Evolutionary conservation across 495 filamentous ascomycete genomes (phyloP).

Genomic region (Ascodesmis nigricans): DNA sequence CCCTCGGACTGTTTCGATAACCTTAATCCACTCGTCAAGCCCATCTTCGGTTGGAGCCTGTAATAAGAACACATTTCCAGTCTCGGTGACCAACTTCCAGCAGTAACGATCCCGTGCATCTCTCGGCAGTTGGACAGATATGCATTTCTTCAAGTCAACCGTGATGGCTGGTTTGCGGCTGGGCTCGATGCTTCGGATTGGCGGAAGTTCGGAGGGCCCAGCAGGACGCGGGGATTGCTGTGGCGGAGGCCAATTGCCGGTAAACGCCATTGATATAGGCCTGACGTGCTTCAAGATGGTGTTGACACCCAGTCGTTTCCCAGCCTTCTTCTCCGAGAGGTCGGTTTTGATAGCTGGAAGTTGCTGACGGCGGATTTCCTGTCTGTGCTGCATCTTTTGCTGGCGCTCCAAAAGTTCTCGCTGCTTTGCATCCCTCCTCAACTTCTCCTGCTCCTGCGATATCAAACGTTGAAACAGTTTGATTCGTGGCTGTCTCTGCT

Average conservation of each 20-base stretch:
- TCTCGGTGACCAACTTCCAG: conserved; percentile 18
- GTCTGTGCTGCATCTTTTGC: conserved; percentile 17
- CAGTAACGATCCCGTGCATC: conserved; percentile 17
- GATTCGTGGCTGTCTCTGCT: conserved; percentile 9
- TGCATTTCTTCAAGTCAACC: conserved; percentile 14
- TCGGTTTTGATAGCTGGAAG: conserved; percentile 18
- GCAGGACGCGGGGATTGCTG: conserved; percentile 13
- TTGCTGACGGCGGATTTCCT: conserved; percentile 19
- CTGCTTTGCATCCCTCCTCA: conserved; percentile 21
- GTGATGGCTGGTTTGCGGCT: conserved; percentile 16
- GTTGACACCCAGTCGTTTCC: conserved; percentile 21
- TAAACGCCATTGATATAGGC: conserved; percentile 21
- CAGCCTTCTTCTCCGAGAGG: conserved; percentile 16
- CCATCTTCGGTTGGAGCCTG: conserved; percentile 20
- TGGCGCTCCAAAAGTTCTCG: conserved; percentile 20
- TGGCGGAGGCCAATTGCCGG: conserved; percentile 19
- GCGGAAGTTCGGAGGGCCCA: conserved; percentile 16
- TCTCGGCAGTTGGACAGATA: conserved; percentile 14
- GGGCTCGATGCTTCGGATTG: conserved; percentile 16
- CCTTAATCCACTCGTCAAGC: conserved; percentile 19
- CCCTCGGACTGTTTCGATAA: conserved; percentile 17
- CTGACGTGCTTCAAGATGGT: conserved; percentile 22
- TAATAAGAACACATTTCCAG: conserved; percentile 17
- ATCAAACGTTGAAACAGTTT: conserved; percentile 21
- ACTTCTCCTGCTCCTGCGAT: conserved; percentile 22